Base-by-base conservation (phyloP, 139 green algal species). In the Zygnema cylindricum region DNA sequence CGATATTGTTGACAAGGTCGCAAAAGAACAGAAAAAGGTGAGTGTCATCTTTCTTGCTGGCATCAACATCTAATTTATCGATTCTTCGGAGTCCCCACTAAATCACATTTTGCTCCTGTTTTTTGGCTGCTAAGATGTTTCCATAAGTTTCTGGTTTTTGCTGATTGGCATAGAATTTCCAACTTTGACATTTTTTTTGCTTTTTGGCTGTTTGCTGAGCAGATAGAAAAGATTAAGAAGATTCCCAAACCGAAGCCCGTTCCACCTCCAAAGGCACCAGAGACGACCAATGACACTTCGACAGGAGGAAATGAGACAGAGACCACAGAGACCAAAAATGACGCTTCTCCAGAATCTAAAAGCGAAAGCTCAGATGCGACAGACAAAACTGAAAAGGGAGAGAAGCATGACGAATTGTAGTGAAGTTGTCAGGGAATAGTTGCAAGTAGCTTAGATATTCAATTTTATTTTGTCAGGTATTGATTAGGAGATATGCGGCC, bases 211-310 rank as follows among this genome's bases (percentile, higher is more conserved):
- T 63, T 63, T 7, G 49, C 49, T 63, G 49, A 63, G 49, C 76
- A 83, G 76, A 55, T 83, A 35, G 49, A 83, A 33, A 32, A 35
- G 0, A 1, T 83, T 33, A 83, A 83, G n/a, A 33, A 35, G 16
- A 83, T 36, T 55, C 76, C 76, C 1, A 83, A 83, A 55, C 76
- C 76, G 30, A 83, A 83, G 76, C 76, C 76, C 16, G 7, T 16
- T 63, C 49, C 49, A 16, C n/a, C n/a, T n/a, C 49, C 49, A 16
- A 63, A 63, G 49, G 49, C 49, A 25, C 49, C 49, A 63, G 49
- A 63, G 49, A 63, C 7, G 49, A 16, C 16, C 7, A 63, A 63
- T 16, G 49, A 63, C 7, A 63, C 49, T 7, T 7, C 7, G 49
- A 63, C n/a, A n/a, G n/a, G 16, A 16, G 16, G 16, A 25, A 63